Evolutionary conservation across 257 asterid genomes (phyloP).

Genomic region (Echites panduratus): DNA sequence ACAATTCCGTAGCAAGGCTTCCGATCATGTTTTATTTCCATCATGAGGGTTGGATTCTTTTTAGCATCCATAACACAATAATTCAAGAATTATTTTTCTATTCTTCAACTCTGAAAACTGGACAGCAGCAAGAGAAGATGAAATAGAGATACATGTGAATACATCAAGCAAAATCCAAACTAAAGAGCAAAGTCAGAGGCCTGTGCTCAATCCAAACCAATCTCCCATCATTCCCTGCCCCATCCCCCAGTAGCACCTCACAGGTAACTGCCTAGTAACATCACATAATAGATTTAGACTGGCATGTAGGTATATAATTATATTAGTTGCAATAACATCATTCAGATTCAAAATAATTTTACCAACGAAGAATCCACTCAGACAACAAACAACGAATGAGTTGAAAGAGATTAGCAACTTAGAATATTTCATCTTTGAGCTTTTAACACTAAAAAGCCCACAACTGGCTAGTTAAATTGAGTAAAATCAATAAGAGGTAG

Average conservation of each 20-base stretch:
- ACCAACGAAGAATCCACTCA: not conserved
- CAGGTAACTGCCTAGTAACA: not conserved
- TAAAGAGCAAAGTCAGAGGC: not conserved
- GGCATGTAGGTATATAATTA: not conserved
- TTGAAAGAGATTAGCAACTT: not conserved
- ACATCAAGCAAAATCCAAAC: not conserved
- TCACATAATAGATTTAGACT: not conserved
- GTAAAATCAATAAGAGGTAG: not conserved
- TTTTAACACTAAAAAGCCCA: not conserved
- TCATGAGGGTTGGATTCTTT: too few species aligned
- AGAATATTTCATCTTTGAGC: not conserved
- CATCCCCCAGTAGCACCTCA: not conserved
- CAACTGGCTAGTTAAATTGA: not conserved
- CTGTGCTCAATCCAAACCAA: not conserved
- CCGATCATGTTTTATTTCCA: too few species aligned
- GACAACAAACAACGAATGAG: not conserved
- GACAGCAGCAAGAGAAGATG: not conserved
- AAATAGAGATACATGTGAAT: not conserved
- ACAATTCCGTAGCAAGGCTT: too few species aligned
- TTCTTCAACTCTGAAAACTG: not conserved
- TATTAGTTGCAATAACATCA: not conserved
- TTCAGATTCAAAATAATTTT: not conserved
- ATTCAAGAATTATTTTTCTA: too few species aligned
- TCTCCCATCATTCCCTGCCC: not conserved
- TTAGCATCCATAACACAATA: too few species aligned